Evolutionary conservation across 139 green algal genomes (phyloP).

Genomic region (Nannochloris sp.): DNA sequence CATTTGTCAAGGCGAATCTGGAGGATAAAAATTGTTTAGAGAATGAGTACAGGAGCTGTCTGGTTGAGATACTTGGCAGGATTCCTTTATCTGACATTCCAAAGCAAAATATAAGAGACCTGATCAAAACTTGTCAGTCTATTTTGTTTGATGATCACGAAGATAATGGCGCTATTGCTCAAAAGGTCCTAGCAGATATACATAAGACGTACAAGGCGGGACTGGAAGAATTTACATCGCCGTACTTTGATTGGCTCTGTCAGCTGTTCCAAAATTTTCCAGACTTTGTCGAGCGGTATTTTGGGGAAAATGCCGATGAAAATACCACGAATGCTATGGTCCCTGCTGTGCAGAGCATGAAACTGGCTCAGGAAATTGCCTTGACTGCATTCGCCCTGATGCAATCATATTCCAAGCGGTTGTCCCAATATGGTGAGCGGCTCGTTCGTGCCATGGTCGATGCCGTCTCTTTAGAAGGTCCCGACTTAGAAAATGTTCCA

Average conservation of each 20-base stretch:
- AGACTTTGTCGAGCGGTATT: neutral
- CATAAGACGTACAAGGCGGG: slow-evolving; percentile 66
- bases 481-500: neutral
- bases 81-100: slow-evolving; percentile 14
- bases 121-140: slow-evolving; percentile 53
- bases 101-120: slow-evolving; percentile 37
- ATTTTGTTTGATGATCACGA: slow-evolving; percentile 78
- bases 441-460: slow-evolving; percentile 22
- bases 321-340: neutral
- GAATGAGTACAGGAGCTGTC: slow-evolving; percentile 37
- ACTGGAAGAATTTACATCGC: slow-evolving; percentile 45
- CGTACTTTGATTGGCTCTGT: slow-evolving; percentile 72
- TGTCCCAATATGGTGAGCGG: slow-evolving; percentile 11
- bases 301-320: neutral
- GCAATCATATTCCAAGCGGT: slow-evolving; percentile 13
- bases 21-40: neutral
- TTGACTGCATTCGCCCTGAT: slow-evolving; percentile 29
- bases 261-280: slow-evolving; percentile 6
- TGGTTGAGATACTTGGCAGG: slow-evolving; percentile 48
- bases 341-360: neutral
- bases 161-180: slow-evolving; percentile 69
- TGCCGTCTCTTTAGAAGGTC: neutral
- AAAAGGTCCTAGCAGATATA: slow-evolving; percentile 79
- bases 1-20: too few relatives aligned
- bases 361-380: slow-evolving; percentile 9